Evolutionary conservation across 768 basidiomycete genomes (phyloP).

Genomic region (Lentinula edodes): DNA sequence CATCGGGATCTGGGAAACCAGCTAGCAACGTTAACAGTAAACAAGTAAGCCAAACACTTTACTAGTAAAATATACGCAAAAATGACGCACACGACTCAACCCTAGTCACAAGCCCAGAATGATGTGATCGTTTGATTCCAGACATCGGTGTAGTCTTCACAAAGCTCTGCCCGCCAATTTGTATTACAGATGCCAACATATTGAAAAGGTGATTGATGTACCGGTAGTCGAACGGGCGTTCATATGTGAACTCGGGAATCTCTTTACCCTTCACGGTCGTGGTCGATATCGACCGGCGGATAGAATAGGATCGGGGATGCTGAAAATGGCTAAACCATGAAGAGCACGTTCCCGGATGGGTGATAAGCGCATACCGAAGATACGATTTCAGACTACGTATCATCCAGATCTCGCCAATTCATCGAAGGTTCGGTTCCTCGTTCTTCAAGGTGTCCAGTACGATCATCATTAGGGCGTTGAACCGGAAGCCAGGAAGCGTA

Average conservation of each 20-base stretch:
- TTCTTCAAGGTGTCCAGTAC: conserved; percentile 79
- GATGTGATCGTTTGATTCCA: conserved; percentile 57
- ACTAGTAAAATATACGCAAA: conserved; percentile 9
- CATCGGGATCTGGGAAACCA: conserved; percentile 42
- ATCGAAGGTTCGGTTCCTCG: conserved; percentile 65
- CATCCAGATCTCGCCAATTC: conserved; percentile 96
- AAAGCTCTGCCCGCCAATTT: conserved; percentile 89
- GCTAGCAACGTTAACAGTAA: conserved; percentile 15
- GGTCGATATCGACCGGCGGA: conserved; percentile 44
- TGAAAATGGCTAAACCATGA: conserved; percentile 26
- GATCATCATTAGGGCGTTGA: conserved; percentile 83
- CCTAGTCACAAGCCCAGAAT: conserved; percentile 56
- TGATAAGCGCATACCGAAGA: conserved; percentile 52
- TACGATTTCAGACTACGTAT: conserved; percentile 89
- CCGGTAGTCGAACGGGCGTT: conserved; percentile 71
- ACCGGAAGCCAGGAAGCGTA: conserved; percentile 71
- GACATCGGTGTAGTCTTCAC: conserved; percentile 66
- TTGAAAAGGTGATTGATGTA: conserved; percentile 72
- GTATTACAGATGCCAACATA: conserved; percentile 66
- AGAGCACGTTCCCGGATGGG: not conserved
- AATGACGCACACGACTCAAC: conserved; percentile 48
- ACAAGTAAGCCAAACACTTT: conserved; percentile 6
- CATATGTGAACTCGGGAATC: conserved; percentile 62
- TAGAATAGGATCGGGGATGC: conserved; percentile 89
- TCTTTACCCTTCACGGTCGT: conserved; percentile 60